These are phyloP conservation scores for Hyphopichia homilentoma DNA, from an alignment of 805 yeast genomes.

Conservation along the genomic window DNA sequence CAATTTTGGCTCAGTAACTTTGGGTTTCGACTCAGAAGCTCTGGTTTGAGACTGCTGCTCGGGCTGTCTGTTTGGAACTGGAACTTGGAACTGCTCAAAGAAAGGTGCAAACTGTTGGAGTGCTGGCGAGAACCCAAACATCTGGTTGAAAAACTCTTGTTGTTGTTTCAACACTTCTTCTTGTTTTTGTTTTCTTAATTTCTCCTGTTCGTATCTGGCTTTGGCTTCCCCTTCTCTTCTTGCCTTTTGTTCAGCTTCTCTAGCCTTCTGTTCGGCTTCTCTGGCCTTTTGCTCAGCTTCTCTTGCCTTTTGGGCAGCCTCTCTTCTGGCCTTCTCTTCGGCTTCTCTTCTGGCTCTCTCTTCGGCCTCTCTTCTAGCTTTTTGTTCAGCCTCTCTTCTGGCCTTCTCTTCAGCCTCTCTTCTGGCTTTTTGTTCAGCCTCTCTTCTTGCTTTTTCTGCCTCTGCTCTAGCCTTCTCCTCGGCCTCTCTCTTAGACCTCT, in stretches of 20 bases:
- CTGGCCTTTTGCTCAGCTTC: conserved; percentile 7
- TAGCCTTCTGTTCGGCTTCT: conserved; percentile 6
- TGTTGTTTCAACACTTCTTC: conserved; percentile 14
- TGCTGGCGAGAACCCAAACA: conserved; percentile 12
- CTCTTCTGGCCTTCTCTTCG: conserved; percentile 5
- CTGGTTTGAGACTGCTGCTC: conserved; percentile 3
- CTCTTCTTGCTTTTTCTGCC: conserved; percentile 7
- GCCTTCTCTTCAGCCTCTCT: neutral
- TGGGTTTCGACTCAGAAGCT: neutral
- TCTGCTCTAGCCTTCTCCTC: conserved; percentile 5
- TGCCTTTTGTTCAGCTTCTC: conserved; percentile 4
- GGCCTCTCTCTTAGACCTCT: conserved; percentile 2
- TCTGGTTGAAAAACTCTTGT: conserved; percentile 20
- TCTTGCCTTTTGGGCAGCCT: conserved; percentile 5
- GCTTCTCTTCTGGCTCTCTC: conserved; percentile 6
- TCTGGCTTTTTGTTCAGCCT: conserved; percentile 4
- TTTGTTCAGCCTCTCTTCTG: neutral
- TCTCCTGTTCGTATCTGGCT: conserved; percentile 6
- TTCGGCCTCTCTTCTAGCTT: conserved; percentile 3
- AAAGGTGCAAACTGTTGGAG: too few relatives aligned
- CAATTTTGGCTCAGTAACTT: too few relatives aligned
- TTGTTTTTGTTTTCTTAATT: conserved; percentile 5
- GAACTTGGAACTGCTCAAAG: too few relatives aligned
- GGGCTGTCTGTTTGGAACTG: conserved; percentile 1
- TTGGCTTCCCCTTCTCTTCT: conserved; percentile 6